Evolutionary conservation across 176 grass and related monocot species (phyloP).

Genomic region (Saccharum officinarum): DNA sequence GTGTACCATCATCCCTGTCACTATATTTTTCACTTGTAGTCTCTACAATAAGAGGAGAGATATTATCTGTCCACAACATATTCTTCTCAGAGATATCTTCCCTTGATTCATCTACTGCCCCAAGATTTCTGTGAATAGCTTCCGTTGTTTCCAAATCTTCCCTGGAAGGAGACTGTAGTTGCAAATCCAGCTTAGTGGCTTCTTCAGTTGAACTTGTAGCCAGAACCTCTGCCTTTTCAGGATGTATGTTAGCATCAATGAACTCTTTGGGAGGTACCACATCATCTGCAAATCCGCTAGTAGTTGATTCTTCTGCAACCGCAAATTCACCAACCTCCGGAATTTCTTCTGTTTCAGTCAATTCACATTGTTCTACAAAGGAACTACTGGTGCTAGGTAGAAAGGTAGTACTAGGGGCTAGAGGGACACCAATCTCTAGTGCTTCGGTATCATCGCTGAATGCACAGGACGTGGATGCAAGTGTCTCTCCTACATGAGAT

Average conservation of each 20-base stretch:
- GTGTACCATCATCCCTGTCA: slow-evolving; percentile 13
- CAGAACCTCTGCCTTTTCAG: slow-evolving; percentile 24
- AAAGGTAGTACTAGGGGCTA: slow-evolving; percentile 9
- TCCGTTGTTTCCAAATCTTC: slow-evolving; percentile 35
- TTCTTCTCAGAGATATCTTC: slow-evolving; percentile 41
- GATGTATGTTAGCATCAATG: slow-evolving; percentile 19
- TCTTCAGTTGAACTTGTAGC: slow-evolving; percentile 30
- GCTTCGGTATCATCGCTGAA: slow-evolving; percentile 26
- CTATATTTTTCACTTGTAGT: slow-evolving; percentile 24
- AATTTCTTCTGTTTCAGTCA: slow-evolving; percentile 23
- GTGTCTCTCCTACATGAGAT: slow-evolving; percentile 7
- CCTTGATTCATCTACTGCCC: slow-evolving; percentile 38
- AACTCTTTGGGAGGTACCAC: slow-evolving; percentile 27
- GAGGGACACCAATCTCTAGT: not conserved
- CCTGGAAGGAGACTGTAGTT: slow-evolving; percentile 27
- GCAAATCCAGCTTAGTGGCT: slow-evolving; percentile 22
- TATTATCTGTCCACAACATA: slow-evolving; percentile 21
- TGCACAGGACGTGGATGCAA: not conserved
- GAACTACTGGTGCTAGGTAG: not conserved
- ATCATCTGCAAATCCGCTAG: slow-evolving; percentile 18
- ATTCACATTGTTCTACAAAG: slow-evolving; percentile 23
- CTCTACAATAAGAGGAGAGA: slow-evolving; percentile 16
- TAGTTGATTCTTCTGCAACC: slow-evolving; percentile 40
- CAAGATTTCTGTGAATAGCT: slow-evolving; percentile 32
- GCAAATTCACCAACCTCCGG: slow-evolving; percentile 37